Conservation (phyloP, 2,329 filamentous ascomycete species). For the Coniella vitis region DNA sequence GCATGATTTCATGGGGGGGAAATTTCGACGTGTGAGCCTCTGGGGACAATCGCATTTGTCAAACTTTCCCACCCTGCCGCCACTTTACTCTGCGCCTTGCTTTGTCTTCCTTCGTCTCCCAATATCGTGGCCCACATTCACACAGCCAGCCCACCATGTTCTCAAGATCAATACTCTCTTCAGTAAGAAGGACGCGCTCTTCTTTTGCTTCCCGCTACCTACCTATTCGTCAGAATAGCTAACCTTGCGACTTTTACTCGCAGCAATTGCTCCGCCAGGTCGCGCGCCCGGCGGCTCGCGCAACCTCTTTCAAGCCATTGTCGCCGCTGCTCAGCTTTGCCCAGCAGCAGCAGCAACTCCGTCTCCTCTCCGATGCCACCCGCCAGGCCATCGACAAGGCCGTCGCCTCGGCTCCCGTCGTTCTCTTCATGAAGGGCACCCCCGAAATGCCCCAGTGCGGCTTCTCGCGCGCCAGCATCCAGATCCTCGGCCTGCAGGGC, state of each 20-base stretch:
- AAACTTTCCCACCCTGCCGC: background rate
- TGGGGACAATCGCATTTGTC: slow-evolving; percentile 11
- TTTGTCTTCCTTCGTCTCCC: background rate
- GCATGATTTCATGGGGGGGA: background rate
- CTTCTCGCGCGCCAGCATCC: slow-evolving; percentile 90
- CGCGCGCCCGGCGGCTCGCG: slow-evolving; percentile 3
- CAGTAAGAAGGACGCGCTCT: slow-evolving; percentile 3
- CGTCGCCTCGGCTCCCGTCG: slow-evolving; percentile 79
- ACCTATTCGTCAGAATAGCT: background rate
- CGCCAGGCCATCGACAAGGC: slow-evolving; percentile 83
- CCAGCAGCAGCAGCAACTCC: slow-evolving; percentile 34
- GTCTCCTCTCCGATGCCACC: slow-evolving; percentile 72
- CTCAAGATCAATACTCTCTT: slow-evolving; percentile 13
- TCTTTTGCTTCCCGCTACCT: no score
- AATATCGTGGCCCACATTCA: no score
- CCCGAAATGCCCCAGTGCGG: slow-evolving; percentile 76
- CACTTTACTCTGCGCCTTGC: background rate
- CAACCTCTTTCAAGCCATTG: slow-evolving; percentile 5
- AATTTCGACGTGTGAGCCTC: background rate
- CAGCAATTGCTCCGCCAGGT: slow-evolving; percentile 16
- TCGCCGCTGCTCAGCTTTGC: slow-evolving; percentile 18
- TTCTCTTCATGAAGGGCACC: slow-evolving; percentile 91
- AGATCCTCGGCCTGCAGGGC: slow-evolving; percentile 90
- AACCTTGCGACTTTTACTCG: background rate
- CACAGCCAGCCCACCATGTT: slow-evolving; percentile 14